A percentile compares a stretch with the other conserved stretches of the same genome.
phyloP scores from a whole-genome alignment of 345 rosid genomes.

The Populus deltoides region DNA sequence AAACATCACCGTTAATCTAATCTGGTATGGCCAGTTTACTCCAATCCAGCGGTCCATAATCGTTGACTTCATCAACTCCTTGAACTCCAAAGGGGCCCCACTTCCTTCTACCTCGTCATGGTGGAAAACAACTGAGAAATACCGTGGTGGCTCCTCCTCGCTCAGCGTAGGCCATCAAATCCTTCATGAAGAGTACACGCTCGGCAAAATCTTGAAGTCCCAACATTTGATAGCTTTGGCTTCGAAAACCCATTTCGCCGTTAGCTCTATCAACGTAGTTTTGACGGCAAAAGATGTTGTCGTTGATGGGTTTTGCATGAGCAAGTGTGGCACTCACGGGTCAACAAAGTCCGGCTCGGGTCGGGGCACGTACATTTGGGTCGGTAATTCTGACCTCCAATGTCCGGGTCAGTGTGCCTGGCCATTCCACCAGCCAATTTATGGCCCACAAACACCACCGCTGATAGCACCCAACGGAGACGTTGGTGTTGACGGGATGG shows the following conservation, averaged over 20 bases:
- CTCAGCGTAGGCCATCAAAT: slow-evolving; percentile 58
- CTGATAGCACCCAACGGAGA: slow-evolving; percentile 81
- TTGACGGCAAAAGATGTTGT: slow-evolving; percentile 72
- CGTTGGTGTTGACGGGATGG: slow-evolving; percentile 90
- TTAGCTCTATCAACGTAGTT: slow-evolving; percentile 53
- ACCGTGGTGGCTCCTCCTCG: slow-evolving; percentile 45
- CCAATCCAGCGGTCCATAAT: slow-evolving; percentile 67
- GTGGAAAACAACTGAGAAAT: slow-evolving; percentile 85
- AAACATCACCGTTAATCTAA: slow-evolving; percentile 57
- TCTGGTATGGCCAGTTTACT: slow-evolving; percentile 84
- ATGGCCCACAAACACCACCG: slow-evolving; percentile 88
- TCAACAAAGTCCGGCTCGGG: slow-evolving; percentile 29
- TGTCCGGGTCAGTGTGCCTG: slow-evolving; percentile 94
- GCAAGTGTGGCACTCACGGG: slow-evolving; percentile 77
- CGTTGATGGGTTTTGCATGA: slow-evolving; percentile 80
- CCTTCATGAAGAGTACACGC: slow-evolving; percentile 53
- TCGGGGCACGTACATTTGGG: slow-evolving; percentile 67
- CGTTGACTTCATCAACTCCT: slow-evolving; percentile 70
- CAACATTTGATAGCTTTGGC: slow-evolving; percentile 57
- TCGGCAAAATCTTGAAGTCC: slow-evolving; percentile 55
- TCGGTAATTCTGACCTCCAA: slow-evolving; percentile 79
- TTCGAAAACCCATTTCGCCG: slow-evolving; percentile 31
- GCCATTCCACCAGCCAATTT: slow-evolving; percentile 96
- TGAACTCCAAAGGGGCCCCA: slow-evolving; percentile 26
- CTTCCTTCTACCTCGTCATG: slow-evolving; percentile 60